These are phyloP conservation scores for Yarrowia alimentaria DNA, from an alignment of 805 yeast species.

Conservation along the genomic window DNA sequence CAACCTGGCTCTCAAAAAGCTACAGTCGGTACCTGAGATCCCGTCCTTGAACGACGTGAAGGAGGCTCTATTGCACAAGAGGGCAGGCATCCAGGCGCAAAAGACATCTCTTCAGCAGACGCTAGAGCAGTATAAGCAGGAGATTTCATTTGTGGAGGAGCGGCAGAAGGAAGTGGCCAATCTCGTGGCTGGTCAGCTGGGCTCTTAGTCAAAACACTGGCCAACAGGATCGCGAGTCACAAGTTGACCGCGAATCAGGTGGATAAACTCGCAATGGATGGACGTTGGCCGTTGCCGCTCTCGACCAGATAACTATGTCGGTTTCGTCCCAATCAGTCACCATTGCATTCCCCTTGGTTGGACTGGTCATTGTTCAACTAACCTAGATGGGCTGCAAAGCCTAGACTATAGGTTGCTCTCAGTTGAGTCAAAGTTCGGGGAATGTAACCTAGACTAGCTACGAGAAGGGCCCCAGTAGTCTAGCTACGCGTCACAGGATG, in stretches of 20 bases:
- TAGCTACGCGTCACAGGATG: too few relatives aligned
- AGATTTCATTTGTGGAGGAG: conserved; percentile 12
- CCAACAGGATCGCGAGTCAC: not conserved
- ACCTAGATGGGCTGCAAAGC: too few relatives aligned
- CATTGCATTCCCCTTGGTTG: too few relatives aligned
- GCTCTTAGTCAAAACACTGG: not conserved
- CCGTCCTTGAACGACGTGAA: conserved; percentile 6
- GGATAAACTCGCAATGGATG: too few relatives aligned
- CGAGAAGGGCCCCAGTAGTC: too few relatives aligned
- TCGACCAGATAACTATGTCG: too few relatives aligned
- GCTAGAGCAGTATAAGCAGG: conserved; percentile 27
- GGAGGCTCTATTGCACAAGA: not conserved
- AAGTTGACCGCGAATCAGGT: not conserved
- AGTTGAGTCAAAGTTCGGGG: too few relatives aligned
- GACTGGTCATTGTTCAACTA: too few relatives aligned
- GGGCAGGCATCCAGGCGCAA: not conserved
- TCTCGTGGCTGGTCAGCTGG: not conserved
- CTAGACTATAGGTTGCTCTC: too few relatives aligned
- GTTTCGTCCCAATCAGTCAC: too few relatives aligned
- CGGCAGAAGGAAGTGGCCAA: conserved; percentile 8
- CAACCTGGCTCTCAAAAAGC: conserved; percentile 4
- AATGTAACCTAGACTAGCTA: too few relatives aligned
- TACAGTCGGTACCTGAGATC: conserved; percentile 1
- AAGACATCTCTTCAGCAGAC: conserved; percentile 7
- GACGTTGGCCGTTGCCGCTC: too few relatives aligned